phyloP scores from a whole-genome alignment of 75 land plant genomes.

The Sequoia sempervirens region DNA sequence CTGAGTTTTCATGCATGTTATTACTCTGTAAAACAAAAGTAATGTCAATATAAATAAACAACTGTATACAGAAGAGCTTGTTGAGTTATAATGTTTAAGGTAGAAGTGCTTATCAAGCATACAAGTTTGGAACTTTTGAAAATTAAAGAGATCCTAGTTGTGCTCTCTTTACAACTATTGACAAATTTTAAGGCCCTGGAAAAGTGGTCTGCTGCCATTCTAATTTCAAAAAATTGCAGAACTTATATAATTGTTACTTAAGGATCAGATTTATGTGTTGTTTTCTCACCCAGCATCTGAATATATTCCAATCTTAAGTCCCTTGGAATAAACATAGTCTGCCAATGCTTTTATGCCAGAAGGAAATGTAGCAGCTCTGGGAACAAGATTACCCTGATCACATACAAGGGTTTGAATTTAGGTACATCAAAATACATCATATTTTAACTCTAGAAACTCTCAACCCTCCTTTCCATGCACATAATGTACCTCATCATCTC shows the following conservation, averaged over 20 bases:
- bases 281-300: conserved; percentile 75
- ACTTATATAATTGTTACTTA: background rate
- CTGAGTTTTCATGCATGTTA: conserved; percentile 60
- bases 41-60: background rate
- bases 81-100: no score
- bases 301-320: conserved; percentile 87
- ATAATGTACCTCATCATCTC: conserved; percentile 34
- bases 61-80: no score
- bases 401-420: background rate
- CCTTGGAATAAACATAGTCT: conserved; percentile 84
- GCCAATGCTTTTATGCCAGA: conserved; percentile 88
- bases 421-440: background rate
- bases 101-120: background rate
- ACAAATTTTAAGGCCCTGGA: background rate
- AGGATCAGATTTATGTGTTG: background rate
- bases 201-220: background rate
- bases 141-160: no score
- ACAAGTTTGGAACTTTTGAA: no score
- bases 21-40: conserved; percentile 12
- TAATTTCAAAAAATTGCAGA: background rate
- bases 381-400: conserved; percentile 62
- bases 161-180: no score
- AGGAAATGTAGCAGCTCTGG: conserved; percentile 69
- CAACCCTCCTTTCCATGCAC: background rate
- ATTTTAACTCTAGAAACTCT: background rate